Evolutionary conservation across 164 flowering plant species (phyloP), one percentile per base, ranked within the genome.

Genomic region (Annona squamosa): DNA sequence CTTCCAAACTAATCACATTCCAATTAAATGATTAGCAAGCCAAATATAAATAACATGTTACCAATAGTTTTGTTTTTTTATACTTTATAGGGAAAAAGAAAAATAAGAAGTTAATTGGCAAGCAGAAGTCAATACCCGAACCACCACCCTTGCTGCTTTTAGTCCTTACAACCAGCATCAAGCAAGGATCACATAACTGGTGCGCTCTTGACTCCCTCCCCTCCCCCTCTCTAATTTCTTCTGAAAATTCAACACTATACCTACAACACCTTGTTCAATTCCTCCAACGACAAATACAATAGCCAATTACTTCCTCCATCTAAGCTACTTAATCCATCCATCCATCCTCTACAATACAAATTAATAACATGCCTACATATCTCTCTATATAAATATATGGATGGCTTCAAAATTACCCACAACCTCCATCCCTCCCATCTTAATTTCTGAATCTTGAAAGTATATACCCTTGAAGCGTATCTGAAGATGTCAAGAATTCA

Each of bases 191-290:
- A 71, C 74, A 26, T 26, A 77, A 67, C 84, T 94, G 98, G 98
- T 94, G 94, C 98, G 98, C 85, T 94, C 98, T 92, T 94, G 98
- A 94, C 98, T 92, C 81, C 97, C 81, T 68, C 56, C 68, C 45
- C 46, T 18, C 70, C 56, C 73, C 26, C 42, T 48, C 9, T 48
- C 48, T 18, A n/a, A 16, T 26, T 18, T 44, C 47, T 42, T 45
- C 63, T 43, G 56, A 19, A 19, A 45, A 64, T 9, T 62, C 7
- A 69, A 48, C 26, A 47, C 52, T 52, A 52, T 16, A 9, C 13
- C 52, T 52, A 52, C 59, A 4, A 10, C 13, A 52, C 13, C 59
- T 52, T 52, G 13, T 52, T 52, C 59, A 26, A 26, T 26, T 26
- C 59, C 59, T 52, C 9, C 59, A 7, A 52, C 37, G 37, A 26